Evolutionary conservation across 805 yeast species (phyloP), one percentile per base, ranked within the genome.

Genomic region (Grigorovia yakushimaensis): DNA sequence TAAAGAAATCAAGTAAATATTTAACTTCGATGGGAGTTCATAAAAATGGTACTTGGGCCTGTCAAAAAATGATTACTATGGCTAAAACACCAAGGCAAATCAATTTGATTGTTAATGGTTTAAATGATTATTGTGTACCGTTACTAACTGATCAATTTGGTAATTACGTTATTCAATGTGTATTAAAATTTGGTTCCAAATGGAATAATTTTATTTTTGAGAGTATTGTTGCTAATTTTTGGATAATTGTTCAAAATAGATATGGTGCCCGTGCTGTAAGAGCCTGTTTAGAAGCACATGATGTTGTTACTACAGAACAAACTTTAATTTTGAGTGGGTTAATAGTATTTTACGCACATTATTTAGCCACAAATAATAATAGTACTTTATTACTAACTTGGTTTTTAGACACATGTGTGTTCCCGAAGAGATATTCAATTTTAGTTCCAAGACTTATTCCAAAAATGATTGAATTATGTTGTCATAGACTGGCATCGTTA

Each of bases 11-110:
- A 39, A 71, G 83, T 4, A 94, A 89, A 23, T 86, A 75, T 59
- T 71, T 93, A 52, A 86, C 96, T 1, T 94, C 88, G 56, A 83
- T 91, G 73, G 93, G 97, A 56, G 82, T 88, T 47, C 98, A 93
- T 69, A 93, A 93, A 61, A 93, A 93, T 64, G 98, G 98, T 51
- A 93, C 98, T 5, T 93, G 98, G 98, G 98, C 97, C 1, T 95
- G 96, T 21, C 98, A 93, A 66, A 93, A 91, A 66, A 82, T 93
- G 65, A 88, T 93, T 55, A 84, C 81, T 54, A 81, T 81, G 41
- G 83, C 88, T 4, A 67, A 73, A 52, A 79, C 79, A 43, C 79
- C 73, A 41, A 73, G 77, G 43, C 86, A 81, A 57, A 82, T 78
- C 63, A 68, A 73, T 55, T 62, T 84, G 43, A 84, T 93, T 41